Conservation (phyloP, 768 basidiomycete species). For the Tubosaeta sp. region DNA sequence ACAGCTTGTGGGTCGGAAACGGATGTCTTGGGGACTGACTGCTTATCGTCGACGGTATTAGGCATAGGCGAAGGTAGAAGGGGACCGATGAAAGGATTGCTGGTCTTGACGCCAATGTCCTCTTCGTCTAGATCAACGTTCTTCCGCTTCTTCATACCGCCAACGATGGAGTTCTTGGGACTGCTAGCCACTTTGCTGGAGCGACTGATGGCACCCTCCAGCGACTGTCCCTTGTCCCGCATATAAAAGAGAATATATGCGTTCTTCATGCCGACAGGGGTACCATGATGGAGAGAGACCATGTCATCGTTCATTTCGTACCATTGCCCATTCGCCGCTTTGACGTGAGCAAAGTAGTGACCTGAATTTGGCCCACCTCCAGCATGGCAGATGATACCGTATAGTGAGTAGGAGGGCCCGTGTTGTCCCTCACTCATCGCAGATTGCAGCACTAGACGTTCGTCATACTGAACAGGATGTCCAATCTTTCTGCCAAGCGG, state of each 20-base stretch:
- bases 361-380: slow-evolving; percentile 93
- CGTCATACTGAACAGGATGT: slow-evolving; percentile 73
- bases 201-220: slow-evolving; percentile 54
- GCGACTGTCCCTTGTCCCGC: slow-evolving; percentile 68
- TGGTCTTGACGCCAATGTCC: slow-evolving; percentile 48
- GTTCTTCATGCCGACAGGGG: slow-evolving; percentile 63
- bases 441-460: slow-evolving; percentile 62
- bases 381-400: slow-evolving; percentile 90
- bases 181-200: slow-evolving; percentile 16
- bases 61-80: slow-evolving; percentile 48
- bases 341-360: slow-evolving; percentile 89
- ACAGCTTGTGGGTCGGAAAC: slow-evolving; percentile 50
- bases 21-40: slow-evolving; percentile 12
- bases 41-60: slow-evolving; percentile 12
- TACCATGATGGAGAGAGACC: slow-evolving; percentile 41
- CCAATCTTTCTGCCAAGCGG: slow-evolving; percentile 85
- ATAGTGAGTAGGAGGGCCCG: slow-evolving; percentile 79
- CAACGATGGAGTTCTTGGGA: slow-evolving; percentile 38
- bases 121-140: slow-evolving; percentile 42
- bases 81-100: slow-evolving; percentile 60
- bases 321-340: slow-evolving; percentile 68
- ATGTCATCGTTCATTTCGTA: slow-evolving; percentile 92
- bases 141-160: slow-evolving; percentile 46
- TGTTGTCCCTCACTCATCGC: slow-evolving; percentile 82
- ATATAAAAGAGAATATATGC: slow-evolving; percentile 96